Percentiles rank a stretch among this genome's conserved stretches.
These are phyloP conservation scores for Coniochaeta pulveracea DNA, from an alignment of 2,329 filamentous ascomycete genomes.

Conservation along the genomic window DNA sequence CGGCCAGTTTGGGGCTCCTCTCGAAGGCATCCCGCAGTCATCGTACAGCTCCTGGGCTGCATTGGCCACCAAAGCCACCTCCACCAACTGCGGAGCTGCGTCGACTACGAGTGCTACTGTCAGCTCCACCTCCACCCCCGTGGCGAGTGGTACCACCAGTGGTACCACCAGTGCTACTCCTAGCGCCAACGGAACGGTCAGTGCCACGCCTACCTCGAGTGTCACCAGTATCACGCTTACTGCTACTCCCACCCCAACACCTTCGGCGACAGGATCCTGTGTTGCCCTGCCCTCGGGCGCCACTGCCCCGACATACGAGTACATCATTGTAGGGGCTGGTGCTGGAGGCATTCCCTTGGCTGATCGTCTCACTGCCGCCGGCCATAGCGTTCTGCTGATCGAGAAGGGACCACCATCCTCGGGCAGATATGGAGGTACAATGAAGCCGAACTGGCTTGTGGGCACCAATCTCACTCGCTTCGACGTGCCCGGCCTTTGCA, in stretches of 20 bases:
- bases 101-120: background rate
- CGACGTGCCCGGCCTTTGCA: constrained; percentile 60
- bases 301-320: constrained; percentile 36
- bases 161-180: constrained; percentile 5
- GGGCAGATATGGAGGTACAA: constrained; percentile 50
- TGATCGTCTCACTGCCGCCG: constrained; percentile 51
- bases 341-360: constrained; percentile 50
- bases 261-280: constrained; percentile 15
- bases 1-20: constrained; percentile 36
- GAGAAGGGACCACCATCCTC: constrained; percentile 51
- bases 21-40: constrained; percentile 25
- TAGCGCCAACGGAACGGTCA: constrained; percentile 3
- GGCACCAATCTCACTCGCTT: constrained; percentile 56
- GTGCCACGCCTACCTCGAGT: constrained; percentile 7
- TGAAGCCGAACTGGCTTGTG: constrained; percentile 50
- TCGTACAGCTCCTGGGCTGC: constrained; percentile 31
- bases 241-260: background rate
- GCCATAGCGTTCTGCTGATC: constrained; percentile 53
- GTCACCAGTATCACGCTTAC: constrained; percentile 7
- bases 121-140: constrained; percentile 15
- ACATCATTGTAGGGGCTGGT: constrained; percentile 53
- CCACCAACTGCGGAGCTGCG: constrained; percentile 8
- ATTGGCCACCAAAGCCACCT: constrained; percentile 25
- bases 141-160: constrained; percentile 17
- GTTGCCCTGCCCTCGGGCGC: background rate